A percentile compares a stretch with the other conserved stretches of the same genome.
These are phyloP conservation scores for Scheffersomyces spartinae DNA, from an alignment of 805 yeast species.

Conservation along the genomic window DNA sequence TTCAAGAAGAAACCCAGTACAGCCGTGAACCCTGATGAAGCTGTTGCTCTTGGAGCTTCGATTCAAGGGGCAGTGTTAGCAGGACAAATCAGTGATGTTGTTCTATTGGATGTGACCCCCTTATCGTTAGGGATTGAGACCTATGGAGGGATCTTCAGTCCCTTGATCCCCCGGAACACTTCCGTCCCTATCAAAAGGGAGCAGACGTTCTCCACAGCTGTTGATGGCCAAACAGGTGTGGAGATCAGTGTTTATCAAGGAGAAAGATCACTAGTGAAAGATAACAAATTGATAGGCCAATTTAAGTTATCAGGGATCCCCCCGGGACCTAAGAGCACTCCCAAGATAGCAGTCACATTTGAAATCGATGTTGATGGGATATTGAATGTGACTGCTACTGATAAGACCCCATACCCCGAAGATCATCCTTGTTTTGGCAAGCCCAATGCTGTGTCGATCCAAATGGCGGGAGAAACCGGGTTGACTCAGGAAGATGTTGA, in stretches of 20 bases:
- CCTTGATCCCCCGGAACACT: slow-evolving; percentile 66
- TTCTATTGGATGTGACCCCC: slow-evolving; percentile 74
- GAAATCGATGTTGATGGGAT: slow-evolving; percentile 78
- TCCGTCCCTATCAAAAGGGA: slow-evolving; percentile 69
- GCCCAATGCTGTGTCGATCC: slow-evolving; percentile 39
- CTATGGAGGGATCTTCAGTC: slow-evolving; percentile 75
- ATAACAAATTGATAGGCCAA: slow-evolving; percentile 67
- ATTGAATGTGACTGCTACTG: slow-evolving; percentile 46
- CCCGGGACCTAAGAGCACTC: slow-evolving; percentile 66
- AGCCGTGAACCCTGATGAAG: slow-evolving; percentile 81
- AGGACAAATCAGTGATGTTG: slow-evolving; percentile 72
- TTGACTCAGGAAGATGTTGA: slow-evolving; percentile 59
- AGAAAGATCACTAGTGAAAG: slow-evolving; percentile 67
- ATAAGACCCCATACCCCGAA: slow-evolving; percentile 32
- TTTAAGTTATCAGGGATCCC: slow-evolving; percentile 66
- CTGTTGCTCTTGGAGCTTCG: slow-evolving; percentile 88
- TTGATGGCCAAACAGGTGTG: slow-evolving; percentile 78
- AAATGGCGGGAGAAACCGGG: slow-evolving; percentile 40
- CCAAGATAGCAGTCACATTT: slow-evolving; percentile 67
- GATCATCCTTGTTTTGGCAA: slow-evolving; percentile 28
- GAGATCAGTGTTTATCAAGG: slow-evolving; percentile 74
- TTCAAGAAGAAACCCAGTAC: slow-evolving; percentile 60
- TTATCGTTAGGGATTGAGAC: slow-evolving; percentile 76
- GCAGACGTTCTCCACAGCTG: slow-evolving; percentile 69
- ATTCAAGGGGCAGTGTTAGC: slow-evolving; percentile 81